Evolutionary conservation across 2,329 filamentous ascomycete genomes (phyloP).

Genomic region (Fusarium pseudonygamai): DNA sequence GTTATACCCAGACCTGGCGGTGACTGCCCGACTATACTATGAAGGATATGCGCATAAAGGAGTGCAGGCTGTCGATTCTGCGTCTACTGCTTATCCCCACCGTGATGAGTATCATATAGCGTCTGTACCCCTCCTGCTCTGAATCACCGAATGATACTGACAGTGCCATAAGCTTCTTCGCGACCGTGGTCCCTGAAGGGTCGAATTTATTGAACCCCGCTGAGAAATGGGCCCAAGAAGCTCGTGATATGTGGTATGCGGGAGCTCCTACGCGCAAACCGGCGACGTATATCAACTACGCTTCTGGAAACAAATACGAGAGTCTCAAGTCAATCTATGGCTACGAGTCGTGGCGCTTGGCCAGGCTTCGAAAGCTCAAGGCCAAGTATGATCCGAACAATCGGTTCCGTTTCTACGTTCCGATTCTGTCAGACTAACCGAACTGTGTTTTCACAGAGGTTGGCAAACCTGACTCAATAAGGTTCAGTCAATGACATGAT

Average conservation of each 20-base stretch:
- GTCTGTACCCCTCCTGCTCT: background rate
- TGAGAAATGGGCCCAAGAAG: background rate
- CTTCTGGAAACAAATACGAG: background rate
- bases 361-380: background rate
- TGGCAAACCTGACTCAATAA: too few relatives aligned
- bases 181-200: background rate
- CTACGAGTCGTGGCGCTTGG: background rate
- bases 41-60: background rate
- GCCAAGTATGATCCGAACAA: background rate
- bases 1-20: background rate
- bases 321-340: background rate
- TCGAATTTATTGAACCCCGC: background rate
- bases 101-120: background rate
- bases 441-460: too few relatives aligned
- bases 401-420: background rate
- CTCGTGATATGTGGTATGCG: background rate
- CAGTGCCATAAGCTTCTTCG: background rate
- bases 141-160: background rate
- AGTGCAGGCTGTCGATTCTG: background rate
- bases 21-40: background rate
- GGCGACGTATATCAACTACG: background rate
- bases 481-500: rapidly evolving
- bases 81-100: background rate
- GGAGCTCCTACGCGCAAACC: background rate
- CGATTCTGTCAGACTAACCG: background rate